Evolutionary conservation across 2,329 filamentous ascomycete species (phyloP).

Genomic region (Aspergillus arachidicola): DNA sequence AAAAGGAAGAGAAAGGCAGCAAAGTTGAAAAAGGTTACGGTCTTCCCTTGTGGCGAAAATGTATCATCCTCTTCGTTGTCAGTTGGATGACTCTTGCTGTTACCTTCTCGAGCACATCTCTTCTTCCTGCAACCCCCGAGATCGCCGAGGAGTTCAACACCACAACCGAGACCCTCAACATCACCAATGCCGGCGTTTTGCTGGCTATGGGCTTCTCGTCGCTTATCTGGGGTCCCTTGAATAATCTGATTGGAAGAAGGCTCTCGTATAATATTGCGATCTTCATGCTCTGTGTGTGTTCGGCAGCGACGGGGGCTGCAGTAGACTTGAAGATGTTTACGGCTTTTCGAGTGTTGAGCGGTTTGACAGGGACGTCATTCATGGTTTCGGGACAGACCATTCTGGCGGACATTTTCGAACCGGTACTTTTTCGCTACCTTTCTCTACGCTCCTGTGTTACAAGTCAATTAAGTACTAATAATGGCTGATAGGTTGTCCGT

Average conservation of each 20-base stretch:
- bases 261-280: slow-evolving; percentile 39
- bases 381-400: slow-evolving; percentile 45
- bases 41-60: slow-evolving; percentile 43
- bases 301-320: slow-evolving; percentile 34
- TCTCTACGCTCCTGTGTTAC: not conserved
- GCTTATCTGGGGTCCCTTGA: slow-evolving; percentile 39
- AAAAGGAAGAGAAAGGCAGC: slow-evolving; percentile 4
- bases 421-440: slow-evolving; percentile 24
- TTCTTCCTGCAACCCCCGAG: slow-evolving; percentile 44
- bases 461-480: not conserved
- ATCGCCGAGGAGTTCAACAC: slow-evolving; percentile 43
- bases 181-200: slow-evolving; percentile 41
- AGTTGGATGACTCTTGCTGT: slow-evolving; percentile 47
- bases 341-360: slow-evolving; percentile 37
- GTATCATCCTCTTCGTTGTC: slow-evolving; percentile 43
- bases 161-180: slow-evolving; percentile 36
- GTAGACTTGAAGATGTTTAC: slow-evolving; percentile 39
- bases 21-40: slow-evolving; percentile 20
- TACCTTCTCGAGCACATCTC: slow-evolving; percentile 47
- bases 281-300: slow-evolving; percentile 34
- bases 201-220: slow-evolving; percentile 43
- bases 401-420: slow-evolving; percentile 43
- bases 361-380: slow-evolving; percentile 42
- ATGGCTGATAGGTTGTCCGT: slow-evolving; percentile 33
- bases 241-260: slow-evolving; percentile 32